Conservation (phyloP, 176 grass and related monocot species). For the Typha latifolia region DNA sequence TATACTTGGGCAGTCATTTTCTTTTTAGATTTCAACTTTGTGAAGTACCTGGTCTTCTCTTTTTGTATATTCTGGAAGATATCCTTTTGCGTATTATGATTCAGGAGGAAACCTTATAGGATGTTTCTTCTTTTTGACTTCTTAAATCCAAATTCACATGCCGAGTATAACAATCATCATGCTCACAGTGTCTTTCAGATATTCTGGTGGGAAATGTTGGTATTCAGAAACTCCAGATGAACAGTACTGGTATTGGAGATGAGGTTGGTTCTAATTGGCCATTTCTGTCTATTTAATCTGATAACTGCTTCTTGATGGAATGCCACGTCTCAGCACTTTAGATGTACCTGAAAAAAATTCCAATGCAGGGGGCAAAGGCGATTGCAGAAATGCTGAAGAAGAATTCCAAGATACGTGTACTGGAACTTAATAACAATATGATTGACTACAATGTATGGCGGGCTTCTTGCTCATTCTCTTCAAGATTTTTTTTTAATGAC, state of each 20-base stretch:
- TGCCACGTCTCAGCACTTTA: neutral
- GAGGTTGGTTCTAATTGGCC: conserved; percentile 36
- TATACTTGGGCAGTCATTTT: too few relatives aligned
- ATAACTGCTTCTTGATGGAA: neutral
- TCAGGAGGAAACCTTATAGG: neutral
- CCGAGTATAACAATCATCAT: conserved; percentile 62
- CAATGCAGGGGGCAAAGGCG: conserved; percentile 71
- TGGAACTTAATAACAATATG: conserved; percentile 89
- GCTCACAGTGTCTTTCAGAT: conserved; percentile 97
- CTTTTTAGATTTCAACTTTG: too few relatives aligned
- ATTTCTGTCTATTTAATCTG: neutral
- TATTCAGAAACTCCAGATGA: conserved; percentile 87
- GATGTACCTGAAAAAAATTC: conserved; percentile 4
- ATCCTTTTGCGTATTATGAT: neutral
- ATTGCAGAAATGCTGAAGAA: conserved; percentile 82
- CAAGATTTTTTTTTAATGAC: too few relatives aligned
- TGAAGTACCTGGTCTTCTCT: too few relatives aligned
- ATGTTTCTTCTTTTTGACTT: conserved; percentile 10
- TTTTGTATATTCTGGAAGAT: too few relatives aligned
- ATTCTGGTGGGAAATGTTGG: conserved; percentile 75
- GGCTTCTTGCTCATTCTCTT: conserved; percentile 16
- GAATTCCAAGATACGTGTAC: conserved; percentile 63
- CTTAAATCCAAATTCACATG: conserved; percentile 13
- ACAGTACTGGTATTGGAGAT: conserved; percentile 82
- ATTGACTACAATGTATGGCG: conserved; percentile 79